Evolutionary conservation across 2,329 filamentous ascomycete genomes (phyloP).

Genomic region (Venturia aucupariae): DNA sequence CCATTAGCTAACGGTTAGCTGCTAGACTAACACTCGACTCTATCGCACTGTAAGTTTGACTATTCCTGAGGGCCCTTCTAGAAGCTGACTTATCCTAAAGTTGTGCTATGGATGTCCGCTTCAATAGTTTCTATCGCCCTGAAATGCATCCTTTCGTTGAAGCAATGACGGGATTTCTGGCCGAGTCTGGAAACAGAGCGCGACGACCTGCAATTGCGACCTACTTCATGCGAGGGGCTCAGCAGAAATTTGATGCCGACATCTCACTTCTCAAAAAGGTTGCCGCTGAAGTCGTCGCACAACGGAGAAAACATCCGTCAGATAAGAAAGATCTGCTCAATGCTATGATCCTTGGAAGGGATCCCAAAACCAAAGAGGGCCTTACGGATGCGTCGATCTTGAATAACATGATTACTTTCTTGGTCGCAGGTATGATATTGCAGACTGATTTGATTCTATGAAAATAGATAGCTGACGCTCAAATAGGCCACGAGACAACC

Average conservation of each 20-base stretch:
- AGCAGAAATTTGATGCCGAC: conserved; percentile 31
- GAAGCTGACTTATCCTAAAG: neutral
- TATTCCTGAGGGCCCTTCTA: neutral
- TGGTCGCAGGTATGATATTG: conserved; percentile 45
- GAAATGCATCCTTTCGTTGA: conserved; percentile 30
- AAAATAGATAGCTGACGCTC: no score
- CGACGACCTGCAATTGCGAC: conserved; percentile 16
- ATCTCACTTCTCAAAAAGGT: conserved; percentile 37
- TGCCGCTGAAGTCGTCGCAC: conserved; percentile 21
- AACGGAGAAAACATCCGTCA: conserved; percentile 23
- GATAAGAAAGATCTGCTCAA: conserved; percentile 42
- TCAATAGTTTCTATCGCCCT: conserved; percentile 32
- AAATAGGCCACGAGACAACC: conserved; percentile 18
- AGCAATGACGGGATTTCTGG: conserved; percentile 28
- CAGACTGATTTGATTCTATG: conserved; percentile 25
- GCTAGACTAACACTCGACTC: conserved; percentile 26
- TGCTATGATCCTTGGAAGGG: conserved; percentile 47
- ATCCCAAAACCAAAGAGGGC: conserved; percentile 51
- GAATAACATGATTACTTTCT: conserved; percentile 61
- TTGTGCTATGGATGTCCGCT: conserved; percentile 32
- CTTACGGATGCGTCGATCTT: conserved; percentile 53
- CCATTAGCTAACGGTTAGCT: neutral
- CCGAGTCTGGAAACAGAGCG: conserved; percentile 27
- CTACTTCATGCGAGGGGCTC: conserved; percentile 1
- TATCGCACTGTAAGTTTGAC: conserved; percentile 24